Base-by-base conservation (phyloP, 2,329 filamentous ascomycete genomes). In the Calonectria montana region DNA sequence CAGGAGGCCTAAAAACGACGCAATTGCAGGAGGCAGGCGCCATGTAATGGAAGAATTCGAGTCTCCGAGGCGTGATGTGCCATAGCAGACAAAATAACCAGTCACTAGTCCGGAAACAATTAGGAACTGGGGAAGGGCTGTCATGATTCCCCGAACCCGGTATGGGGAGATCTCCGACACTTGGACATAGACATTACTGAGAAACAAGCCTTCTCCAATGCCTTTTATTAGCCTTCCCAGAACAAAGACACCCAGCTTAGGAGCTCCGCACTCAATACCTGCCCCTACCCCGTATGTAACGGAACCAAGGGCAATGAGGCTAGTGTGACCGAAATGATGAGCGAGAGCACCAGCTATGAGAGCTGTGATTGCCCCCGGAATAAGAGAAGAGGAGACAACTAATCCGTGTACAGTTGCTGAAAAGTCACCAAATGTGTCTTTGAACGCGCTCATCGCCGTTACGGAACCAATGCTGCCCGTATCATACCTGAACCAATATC, bases 81-180 rank as follows among this genome's bases (percentile, higher is more conserved):
- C 90, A 73, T 92, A 92, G 75, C 89, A 91, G 8, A 86, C 87
- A 76, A 92, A 92, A 77, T 89, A 92, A 0, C 91, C 91, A 0
- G 84, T 73, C 2, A 88, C 86, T 0, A 92, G 77, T 0, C 89
- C 90, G 2, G 85, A 65, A 0, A 86, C 87, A 39, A 87, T 88
- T 2, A 87, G 73, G n/a, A 91, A 82, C 73, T 91, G 89, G 1
- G 89, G 87, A 0, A 87, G 78, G 0, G 89, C 87, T 0, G 88
- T 87, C 69, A 92, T 81, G 4, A 85, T 81, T 2, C 89, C 90
- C 27, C 90, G 83, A 16, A 84, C 79, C 1, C 83, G 82, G 0
- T 87, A 83, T 0, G 90, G 90, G 0, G 89, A 87, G 43, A 92
- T 91, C 76, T 92, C 91, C 23, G 88, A 89, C 9, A 91, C 87